phyloP scores from a whole-genome alignment of 345 rosid species.

The Eucalyptus urophylla region DNA sequence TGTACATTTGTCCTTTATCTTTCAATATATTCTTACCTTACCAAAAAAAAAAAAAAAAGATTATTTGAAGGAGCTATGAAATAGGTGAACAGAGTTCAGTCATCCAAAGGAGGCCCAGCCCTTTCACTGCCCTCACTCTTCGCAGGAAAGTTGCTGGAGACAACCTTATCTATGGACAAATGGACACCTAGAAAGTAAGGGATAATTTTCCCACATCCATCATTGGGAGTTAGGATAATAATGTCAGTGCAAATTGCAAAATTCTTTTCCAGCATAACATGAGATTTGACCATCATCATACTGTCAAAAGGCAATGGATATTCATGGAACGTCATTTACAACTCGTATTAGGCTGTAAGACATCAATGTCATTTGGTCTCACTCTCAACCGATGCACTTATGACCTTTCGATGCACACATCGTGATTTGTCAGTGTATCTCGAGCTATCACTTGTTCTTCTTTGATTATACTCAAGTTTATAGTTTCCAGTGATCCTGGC shows the following conservation, averaged over 20 bases:
- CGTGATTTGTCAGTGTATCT: background rate
- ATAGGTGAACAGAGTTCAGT: no score
- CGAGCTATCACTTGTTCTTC: background rate
- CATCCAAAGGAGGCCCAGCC: background rate
- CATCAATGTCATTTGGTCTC: background rate
- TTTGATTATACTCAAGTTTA: background rate
- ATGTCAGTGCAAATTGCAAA: background rate
- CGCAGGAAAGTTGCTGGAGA: background rate
- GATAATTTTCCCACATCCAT: no score
- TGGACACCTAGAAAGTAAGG: no score
- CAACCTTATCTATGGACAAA: no score
- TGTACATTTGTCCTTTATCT: no score
- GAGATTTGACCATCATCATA: background rate
- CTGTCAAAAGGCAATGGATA: background rate
- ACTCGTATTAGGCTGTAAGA: no score
- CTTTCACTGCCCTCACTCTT: background rate
- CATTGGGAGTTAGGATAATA: background rate
- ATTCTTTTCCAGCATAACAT: background rate
- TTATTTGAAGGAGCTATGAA: background rate
- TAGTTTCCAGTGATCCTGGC: background rate
- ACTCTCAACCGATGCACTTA: background rate
- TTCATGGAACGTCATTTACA: no score
- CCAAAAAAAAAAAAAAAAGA: no score
- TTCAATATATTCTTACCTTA: no score
- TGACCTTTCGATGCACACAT: background rate